Base-by-base conservation (phyloP, 169 alveolate species). In the Eimeria sp. region DNA sequence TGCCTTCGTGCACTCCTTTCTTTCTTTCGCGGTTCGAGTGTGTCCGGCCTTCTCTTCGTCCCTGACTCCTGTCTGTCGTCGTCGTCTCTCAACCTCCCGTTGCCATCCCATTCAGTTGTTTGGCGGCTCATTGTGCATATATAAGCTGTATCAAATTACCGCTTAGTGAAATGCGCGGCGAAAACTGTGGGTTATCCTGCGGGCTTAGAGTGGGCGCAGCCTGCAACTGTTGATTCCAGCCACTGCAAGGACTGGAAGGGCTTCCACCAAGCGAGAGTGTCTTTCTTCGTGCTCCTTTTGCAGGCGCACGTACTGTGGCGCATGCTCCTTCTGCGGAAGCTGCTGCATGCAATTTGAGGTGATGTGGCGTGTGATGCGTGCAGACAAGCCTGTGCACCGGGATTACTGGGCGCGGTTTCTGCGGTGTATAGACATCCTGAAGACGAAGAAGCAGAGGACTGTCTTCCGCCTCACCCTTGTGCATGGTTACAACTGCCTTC, bases 371-470 rank as follows among this genome's bases (percentile, higher is more conserved):
- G 92, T 3, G 58, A 76, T 51, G 82, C 40, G 75, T 13, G 67
- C 86, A 30, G 99, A 98, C 83, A 96, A 98, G 70, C 99, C 99
- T 13, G 96, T 98, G 22, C 98, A 98, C 95, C 83, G 96, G 92
- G 99, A 98, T 96, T 98, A 89, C 94, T 98, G 99, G 99, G 98
- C 97, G 43, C 97, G 99, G 30, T 97, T 98, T 92, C 88, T 97
- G 84, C 61, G 96, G 76, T 98, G 98, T 18, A 95, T 98, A 22
- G 96, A 96, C 87, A 54, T 96, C 75, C 97, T 98, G 75, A 96
- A 92, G 47, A 92, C 96, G n/a, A 97, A 98, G 91, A 96, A 96
- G 70, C 98, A 98, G 82, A 93, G 99, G 63, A 98, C 99, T 16
- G 97, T 95, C 47, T 84, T 82, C 96, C 95, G 99, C 61, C 96